Base-by-base conservation (phyloP, 2,329 filamentous ascomycete genomes). In the Sclerotinia spermophila region DNA sequence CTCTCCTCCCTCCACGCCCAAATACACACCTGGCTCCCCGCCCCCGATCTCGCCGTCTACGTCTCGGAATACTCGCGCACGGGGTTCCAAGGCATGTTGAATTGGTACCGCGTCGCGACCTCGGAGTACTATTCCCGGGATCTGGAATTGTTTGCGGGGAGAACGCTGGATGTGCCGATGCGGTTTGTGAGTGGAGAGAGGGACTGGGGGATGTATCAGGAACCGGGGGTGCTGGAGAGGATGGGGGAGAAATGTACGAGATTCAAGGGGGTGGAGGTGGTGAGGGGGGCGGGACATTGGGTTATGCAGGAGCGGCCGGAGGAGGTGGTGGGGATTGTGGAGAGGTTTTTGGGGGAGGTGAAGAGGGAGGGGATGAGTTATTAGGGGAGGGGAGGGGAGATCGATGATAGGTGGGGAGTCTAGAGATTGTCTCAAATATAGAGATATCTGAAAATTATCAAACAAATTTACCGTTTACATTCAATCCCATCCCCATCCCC, bases 141-240 rank as follows among this genome's bases (percentile, higher is more conserved):
- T 69, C 78, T 88, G 67, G 82, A 87, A 30, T 76, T 89, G 0
- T 90, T 87, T 76, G 85, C 87, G 0, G 88, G 88, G 0, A 84
- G 82, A 77, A 87, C 84, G 76, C 86, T 92, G 30, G 85, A 87
- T 65, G 85, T 89, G 13, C 89, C 89, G 0, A 85, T 83, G 70
- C 80, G 83, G 0, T 91, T 89, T 74, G 83, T 92, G n/a, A 85
- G 84, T 38, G 89, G 90, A 0, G 82, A 82, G 60, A 79, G 84
- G 71, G 90, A 92, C 73, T 92, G 90, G 89, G 89, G 88, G 0
- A 90, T 87, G 44, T 90, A 86, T 76, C 90, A 92, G 77, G 85
- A 89, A 74, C 89, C 89, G 0, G 88, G 88, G 0, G 88, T 85
- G 0, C 77, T 92, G 6, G 87, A 91, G 76, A 83, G 82, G 40